phyloP scores from a whole-genome alignment of 2,329 filamentous ascomycete species.

The Microcyclosporella mali region DNA sequence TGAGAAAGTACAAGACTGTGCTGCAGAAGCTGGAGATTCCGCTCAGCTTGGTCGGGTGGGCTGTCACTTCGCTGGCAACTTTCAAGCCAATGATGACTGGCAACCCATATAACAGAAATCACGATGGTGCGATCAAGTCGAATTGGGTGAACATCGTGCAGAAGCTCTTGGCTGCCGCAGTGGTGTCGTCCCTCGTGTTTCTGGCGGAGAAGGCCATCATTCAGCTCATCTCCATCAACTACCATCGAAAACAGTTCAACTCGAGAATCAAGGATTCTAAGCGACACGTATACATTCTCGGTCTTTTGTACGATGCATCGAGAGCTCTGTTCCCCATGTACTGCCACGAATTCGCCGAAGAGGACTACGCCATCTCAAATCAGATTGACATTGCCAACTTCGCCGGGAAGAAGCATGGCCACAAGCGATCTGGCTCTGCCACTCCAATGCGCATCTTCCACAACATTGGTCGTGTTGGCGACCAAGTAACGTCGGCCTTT shows the following conservation, averaged over 20 bases:
- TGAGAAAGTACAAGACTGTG: conserved; percentile 57
- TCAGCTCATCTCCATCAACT: conserved; percentile 77
- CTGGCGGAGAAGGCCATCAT: conserved; percentile 73
- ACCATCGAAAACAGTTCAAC: conserved; percentile 78
- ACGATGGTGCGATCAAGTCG: conserved; percentile 5
- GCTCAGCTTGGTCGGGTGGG: conserved; percentile 56
- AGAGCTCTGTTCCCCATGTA: conserved; percentile 85
- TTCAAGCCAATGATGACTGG: conserved; percentile 47
- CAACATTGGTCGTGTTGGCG: conserved; percentile 67
- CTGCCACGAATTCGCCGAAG: conserved; percentile 81
- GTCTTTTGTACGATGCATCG: conserved; percentile 84
- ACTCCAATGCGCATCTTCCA: conserved; percentile 75
- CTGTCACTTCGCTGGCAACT: conserved; percentile 53
- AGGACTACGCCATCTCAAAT: conserved; percentile 88
- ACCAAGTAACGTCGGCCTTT: conserved; percentile 88
- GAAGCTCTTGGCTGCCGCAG: conserved; percentile 59
- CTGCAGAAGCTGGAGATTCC: conserved; percentile 55
- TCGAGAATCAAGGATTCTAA: conserved; percentile 84
- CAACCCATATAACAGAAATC: conserved; percentile 30
- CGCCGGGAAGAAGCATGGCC: conserved; percentile 45
- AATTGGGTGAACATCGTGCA: conserved; percentile 53
- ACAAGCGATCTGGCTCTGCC: conserved; percentile 54
- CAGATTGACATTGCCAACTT: conserved; percentile 56
- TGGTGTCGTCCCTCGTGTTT: conserved; percentile 64
- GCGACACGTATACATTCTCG: conserved; percentile 72